Conservation (phyloP, 2,329 filamentous ascomycete genomes). For the Neopestalotiopsis sp. region DNA sequence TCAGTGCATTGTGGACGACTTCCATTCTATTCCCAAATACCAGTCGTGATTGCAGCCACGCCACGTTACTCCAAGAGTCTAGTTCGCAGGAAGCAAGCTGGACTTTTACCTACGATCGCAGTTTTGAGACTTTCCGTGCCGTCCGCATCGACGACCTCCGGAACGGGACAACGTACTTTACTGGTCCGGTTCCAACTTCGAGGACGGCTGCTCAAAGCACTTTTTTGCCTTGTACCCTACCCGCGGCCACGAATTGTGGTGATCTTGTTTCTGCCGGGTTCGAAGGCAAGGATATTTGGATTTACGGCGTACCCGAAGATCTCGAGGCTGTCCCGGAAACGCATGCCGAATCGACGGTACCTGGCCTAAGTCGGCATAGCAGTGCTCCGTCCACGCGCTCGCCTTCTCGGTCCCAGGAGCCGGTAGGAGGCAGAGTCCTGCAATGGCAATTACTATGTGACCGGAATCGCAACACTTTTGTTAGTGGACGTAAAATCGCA, state of each 20-base stretch:
- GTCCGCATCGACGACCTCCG: constrained; percentile 77
- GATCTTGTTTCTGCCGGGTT: constrained; percentile 79
- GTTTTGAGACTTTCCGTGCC: constrained; percentile 78
- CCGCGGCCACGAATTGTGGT: constrained; percentile 71
- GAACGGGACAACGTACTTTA: constrained; percentile 81
- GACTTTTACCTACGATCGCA: constrained; percentile 79
- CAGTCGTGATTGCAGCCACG: constrained; percentile 80
- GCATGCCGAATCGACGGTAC: constrained; percentile 35
- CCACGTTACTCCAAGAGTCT: constrained; percentile 69
- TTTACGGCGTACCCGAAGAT: constrained; percentile 79
- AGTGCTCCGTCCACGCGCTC: constrained; percentile 49
- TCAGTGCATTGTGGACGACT: constrained; percentile 82
- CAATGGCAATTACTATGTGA: constrained; percentile 75
- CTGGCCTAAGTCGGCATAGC: constrained; percentile 42
- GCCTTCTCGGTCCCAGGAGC: constrained; percentile 43
- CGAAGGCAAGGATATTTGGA: constrained; percentile 73
- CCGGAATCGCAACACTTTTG: constrained; percentile 71
- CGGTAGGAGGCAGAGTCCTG: constrained; percentile 50
- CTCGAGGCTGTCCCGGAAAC: constrained; percentile 65
- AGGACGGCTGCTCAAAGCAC: constrained; percentile 54
- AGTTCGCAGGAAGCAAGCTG: constrained; percentile 71
- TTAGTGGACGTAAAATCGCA: constrained; percentile 69
- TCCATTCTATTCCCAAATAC: constrained; percentile 85
- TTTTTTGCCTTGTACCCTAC: constrained; percentile 70
- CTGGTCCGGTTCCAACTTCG: constrained; percentile 66